Base-by-base conservation (phyloP, 371 early-diverging fungal genomes). In the Conidiobolus incongruus region DNA sequence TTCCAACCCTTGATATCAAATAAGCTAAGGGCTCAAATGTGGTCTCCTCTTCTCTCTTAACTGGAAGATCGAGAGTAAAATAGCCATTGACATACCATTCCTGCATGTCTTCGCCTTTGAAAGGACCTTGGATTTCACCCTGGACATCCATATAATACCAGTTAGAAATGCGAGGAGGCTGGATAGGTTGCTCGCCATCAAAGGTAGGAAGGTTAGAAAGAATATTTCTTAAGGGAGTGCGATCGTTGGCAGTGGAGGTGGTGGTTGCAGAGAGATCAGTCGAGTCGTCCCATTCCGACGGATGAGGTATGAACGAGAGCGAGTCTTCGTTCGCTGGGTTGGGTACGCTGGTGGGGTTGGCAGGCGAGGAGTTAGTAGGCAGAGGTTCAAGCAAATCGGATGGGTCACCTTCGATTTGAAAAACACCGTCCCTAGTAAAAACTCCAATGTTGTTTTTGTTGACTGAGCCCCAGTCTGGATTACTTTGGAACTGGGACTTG, bases 21-120 rank as follows among this genome's bases (percentile, higher is more conserved):
- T 56, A 46, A 29, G 65, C 68, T 21, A 85, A 52, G 0, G 74
- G 71, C 46, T 81, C 82, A 55, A 80, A 82, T 1, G 58, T 52
- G 0, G 61, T 26, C 19, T 78, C 76, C 23, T 77, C 79, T 33
- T 78, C 83, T 24, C 73, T 66, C 52, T 69, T 64, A 19, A 86
- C 71, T 35, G 79, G 61, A 16, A 86, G 59, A 23, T 70, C 69
- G 13, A 64, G 55, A 0, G 70, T 55, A 47, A 86, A 86, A 52
- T 81, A 86, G 8, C 84, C 84, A 10, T 67, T 77, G 33, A 69
- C 67, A 53, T 67, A 81, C 87, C 87, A 86, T 44, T 82, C 81
- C 40, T 81, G 79, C 87, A 86, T 86, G 32, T 78, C 77, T 7
- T 68, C 59, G 7, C 77, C 72, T 11, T 69, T 62, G 49, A 86